Base-by-base conservation (phyloP, 257 asterid species). In the Solanum okadae region DNA sequence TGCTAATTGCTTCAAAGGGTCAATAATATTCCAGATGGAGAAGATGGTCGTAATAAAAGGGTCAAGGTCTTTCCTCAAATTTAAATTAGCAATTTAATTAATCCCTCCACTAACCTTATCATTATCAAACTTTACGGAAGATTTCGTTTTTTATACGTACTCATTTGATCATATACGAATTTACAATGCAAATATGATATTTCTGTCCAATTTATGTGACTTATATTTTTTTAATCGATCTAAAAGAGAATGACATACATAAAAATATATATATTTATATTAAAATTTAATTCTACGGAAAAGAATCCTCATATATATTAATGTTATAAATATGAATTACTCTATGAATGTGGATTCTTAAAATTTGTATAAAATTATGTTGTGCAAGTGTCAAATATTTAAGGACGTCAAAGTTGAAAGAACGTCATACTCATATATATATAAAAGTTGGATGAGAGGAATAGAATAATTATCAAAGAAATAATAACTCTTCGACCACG, bases 41-140 rank as follows among this genome's bases (percentile, higher is more conserved):
- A 88, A 86, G 67, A 79, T 44, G 93, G 92, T 89, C 91, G 5
- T 83, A 79, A 77, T 79, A 70, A 44, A 46, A 59, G 70, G 34
- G 93, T 88, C 92, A 91, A 88, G 67, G 42, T 87, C 87, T 20
- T 79, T 16, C 40, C 63, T 42, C 16, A 44, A 79, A 79, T 29
- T 14, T 42, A 42, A 86, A 72, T 72, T 33, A 88, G 77, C 63
- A 77, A 42, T 25, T 29, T 27, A 81, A 44, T 42, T 75, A 75
- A 22, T 22, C 31, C 88, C 37, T 8, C 27, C 68, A 86, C 84
- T 70, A 71, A 72, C 33, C 59, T 46, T 37, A 72, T 31, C 46
- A n/a, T 18, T 20, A 12, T 1, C 2, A 23, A 42, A 14, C 10
- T 75, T 33, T 9, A 49, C 20, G 18, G 68, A 81, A 31, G n/a